A percentile compares a stretch with the other conserved stretches of the same genome.
Evolutionary conservation across 352 stramenopile genomes (phyloP).

Genomic region (Phytophthora quininea): DNA sequence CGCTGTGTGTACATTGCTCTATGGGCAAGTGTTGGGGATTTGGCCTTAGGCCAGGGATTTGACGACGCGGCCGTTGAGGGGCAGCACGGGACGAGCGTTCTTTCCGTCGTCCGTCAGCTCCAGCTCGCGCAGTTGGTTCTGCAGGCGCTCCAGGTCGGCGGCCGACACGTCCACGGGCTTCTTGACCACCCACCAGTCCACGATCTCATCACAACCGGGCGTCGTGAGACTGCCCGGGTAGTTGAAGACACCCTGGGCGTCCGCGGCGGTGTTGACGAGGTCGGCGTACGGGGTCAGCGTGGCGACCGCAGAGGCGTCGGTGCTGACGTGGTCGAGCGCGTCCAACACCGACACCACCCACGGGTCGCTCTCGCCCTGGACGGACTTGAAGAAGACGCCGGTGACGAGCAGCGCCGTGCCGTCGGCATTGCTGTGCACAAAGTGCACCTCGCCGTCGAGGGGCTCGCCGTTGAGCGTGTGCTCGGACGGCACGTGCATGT

Average conservation of each 20-base stretch:
- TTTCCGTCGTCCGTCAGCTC: constrained; percentile 33
- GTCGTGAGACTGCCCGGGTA: constrained; percentile 45
- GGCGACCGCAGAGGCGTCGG: constrained; percentile 1
- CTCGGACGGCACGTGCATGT: constrained; percentile 1
- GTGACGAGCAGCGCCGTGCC: not conserved
- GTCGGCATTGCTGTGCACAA: not conserved
- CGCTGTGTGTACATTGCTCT: too few relatives aligned
- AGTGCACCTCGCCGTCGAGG: not conserved
- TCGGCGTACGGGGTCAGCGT: constrained; percentile 40
- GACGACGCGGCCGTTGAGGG: constrained; percentile 34
- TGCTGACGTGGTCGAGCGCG: constrained; percentile 10
- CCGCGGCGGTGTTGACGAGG: constrained; percentile 36
- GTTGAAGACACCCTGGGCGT: constrained; percentile 49
- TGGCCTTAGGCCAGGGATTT: constrained; percentile 20
- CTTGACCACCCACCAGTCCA: constrained; percentile 45
- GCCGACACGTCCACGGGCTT: constrained; percentile 29
- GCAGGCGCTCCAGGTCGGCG: constrained; percentile 30
- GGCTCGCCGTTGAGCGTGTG: constrained; percentile 1
- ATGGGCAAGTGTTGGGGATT: too few relatives aligned
- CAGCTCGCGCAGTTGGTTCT: constrained; percentile 26
- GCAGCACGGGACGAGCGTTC: constrained; percentile 32
- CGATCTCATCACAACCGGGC: constrained; percentile 37
- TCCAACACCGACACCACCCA: constrained; percentile 10
- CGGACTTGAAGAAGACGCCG: constrained; percentile 13
- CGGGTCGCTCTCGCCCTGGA: constrained; percentile 10